Evolutionary conservation across 352 stramenopile genomes (phyloP).

Genomic region (Phytophthora megakarya): DNA sequence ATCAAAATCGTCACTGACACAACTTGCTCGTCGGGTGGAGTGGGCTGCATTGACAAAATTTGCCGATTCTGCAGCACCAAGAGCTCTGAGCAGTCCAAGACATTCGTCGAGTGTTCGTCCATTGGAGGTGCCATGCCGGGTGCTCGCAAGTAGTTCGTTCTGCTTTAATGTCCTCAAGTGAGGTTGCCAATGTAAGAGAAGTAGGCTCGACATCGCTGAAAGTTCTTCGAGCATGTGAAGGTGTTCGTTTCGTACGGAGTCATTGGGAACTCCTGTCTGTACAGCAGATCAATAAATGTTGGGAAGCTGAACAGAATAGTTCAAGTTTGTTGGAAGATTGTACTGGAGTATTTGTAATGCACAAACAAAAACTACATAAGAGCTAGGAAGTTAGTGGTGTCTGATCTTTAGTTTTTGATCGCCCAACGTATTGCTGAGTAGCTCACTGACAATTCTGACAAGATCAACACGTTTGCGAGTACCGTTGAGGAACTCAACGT

Average conservation of each 20-base stretch:
- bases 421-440: too few species aligned
- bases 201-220: conserved; percentile 25
- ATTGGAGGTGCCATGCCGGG: conserved; percentile 2
- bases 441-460: too few species aligned
- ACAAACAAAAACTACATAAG: too few species aligned
- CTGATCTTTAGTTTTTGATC: too few species aligned
- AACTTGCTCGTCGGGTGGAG: conserved; percentile 3
- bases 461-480: too few species aligned
- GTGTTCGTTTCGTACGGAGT: conserved; percentile 20
- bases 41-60: conserved; percentile 13
- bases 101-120: neutral
- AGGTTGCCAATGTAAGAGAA: neutral
- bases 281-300: conserved; percentile 18
- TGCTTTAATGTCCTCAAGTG: neutral
- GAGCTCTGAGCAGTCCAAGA: neutral
- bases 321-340: too few species aligned
- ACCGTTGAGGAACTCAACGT: too few species aligned
- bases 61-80: conserved; percentile 13
- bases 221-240: conserved; percentile 8
- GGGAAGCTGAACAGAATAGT: too few species aligned
- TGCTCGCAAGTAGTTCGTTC: neutral
- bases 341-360: too few species aligned
- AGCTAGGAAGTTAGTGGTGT: too few species aligned
- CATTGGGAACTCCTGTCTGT: conserved; percentile 21
- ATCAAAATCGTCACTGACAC: conserved; percentile 21